Evolutionary conservation across 1,139 yeast species (phyloP).

Genomic region (Geotrichum australiense): DNA sequence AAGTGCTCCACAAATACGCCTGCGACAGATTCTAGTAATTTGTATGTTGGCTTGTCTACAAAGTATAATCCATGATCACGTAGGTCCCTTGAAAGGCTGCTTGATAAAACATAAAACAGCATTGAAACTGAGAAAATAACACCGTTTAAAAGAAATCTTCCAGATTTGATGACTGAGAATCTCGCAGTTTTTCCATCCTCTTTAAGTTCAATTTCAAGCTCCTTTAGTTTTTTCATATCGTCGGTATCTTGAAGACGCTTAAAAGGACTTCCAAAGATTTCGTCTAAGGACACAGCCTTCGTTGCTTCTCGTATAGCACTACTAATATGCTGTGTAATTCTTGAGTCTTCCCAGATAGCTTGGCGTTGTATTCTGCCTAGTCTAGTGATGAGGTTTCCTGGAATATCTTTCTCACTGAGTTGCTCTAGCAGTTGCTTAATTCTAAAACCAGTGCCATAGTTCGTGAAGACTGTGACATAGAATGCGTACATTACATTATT

Average conservation of each 20-base stretch:
- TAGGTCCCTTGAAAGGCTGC: slow-evolving; percentile 15
- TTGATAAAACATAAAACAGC: slow-evolving; percentile 27
- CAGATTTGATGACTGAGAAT: slow-evolving; percentile 23
- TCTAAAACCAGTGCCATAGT: slow-evolving; percentile 30
- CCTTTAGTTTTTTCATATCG: slow-evolving; percentile 25
- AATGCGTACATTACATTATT: slow-evolving; percentile 25
- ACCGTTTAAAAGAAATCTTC: slow-evolving; percentile 29
- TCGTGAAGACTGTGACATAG: slow-evolving; percentile 28
- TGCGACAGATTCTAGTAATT: slow-evolving; percentile 25
- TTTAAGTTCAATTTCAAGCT: slow-evolving; percentile 25
- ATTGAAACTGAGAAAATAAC: slow-evolving; percentile 28
- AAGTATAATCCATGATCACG: slow-evolving; percentile 8
- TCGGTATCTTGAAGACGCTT: slow-evolving; percentile 24
- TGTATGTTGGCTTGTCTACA: slow-evolving; percentile 13
- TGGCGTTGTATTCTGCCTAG: slow-evolving; percentile 26
- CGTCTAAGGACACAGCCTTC: slow-evolving; percentile 24
- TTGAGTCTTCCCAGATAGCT: slow-evolving; percentile 28
- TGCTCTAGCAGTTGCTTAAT: slow-evolving; percentile 26
- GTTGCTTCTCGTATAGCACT: slow-evolving; percentile 23
- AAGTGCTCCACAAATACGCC: slow-evolving; percentile 27
- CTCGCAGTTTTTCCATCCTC: slow-evolving; percentile 14
- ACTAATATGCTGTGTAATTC: slow-evolving; percentile 17
- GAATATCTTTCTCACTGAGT: slow-evolving; percentile 18
- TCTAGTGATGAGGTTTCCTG: slow-evolving; percentile 19
- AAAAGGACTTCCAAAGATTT: slow-evolving; percentile 18